Evolutionary conservation across 805 yeast species (phyloP).

Genomic region (Metschnikowia corniflorae): DNA sequence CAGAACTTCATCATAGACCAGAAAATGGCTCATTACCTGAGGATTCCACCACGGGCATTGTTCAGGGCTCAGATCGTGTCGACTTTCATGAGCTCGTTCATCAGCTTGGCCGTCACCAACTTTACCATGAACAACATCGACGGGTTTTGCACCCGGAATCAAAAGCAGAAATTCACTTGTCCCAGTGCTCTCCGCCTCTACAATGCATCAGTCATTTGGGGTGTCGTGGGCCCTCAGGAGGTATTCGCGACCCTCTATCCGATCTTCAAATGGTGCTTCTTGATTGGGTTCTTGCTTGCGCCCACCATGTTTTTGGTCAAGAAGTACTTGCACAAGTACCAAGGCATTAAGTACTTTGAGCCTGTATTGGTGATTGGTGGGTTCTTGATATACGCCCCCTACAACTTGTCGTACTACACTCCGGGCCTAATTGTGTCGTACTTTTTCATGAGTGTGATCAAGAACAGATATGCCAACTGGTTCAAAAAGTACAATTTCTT

Average conservation of each 20-base stretch:
- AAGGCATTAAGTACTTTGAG: conserved; percentile 25
- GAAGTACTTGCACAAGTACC: conserved; percentile 40
- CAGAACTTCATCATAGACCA: conserved; percentile 45
- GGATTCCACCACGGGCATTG: conserved; percentile 35
- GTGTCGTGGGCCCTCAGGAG: conserved; percentile 33
- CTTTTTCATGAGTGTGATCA: conserved; percentile 36
- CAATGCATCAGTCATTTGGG: conserved; percentile 43
- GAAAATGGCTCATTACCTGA: conserved; percentile 44
- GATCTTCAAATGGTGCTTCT: conserved; percentile 29
- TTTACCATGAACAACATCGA: conserved; percentile 38
- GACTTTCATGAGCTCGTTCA: conserved; percentile 37
- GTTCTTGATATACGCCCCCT: conserved; percentile 55
- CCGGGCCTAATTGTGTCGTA: conserved; percentile 22
- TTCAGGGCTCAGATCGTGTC: conserved; percentile 43
- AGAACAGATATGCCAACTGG: conserved; percentile 40
- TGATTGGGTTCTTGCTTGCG: conserved; percentile 35
- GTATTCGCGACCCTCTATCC: conserved; percentile 14
- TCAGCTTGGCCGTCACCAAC: conserved; percentile 37
- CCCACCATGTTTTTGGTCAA: conserved; percentile 34
- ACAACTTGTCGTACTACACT: conserved; percentile 31
- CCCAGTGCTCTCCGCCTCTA: conserved; percentile 39
- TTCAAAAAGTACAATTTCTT: conserved; percentile 43
- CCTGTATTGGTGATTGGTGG: conserved; percentile 43
- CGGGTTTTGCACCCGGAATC: conserved; percentile 29
- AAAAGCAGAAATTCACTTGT: conserved; percentile 32